Evolutionary conservation across 768 basidiomycete species (phyloP), one percentile per base, ranked within the genome.

Genomic region (Galerina sulciceps): DNA sequence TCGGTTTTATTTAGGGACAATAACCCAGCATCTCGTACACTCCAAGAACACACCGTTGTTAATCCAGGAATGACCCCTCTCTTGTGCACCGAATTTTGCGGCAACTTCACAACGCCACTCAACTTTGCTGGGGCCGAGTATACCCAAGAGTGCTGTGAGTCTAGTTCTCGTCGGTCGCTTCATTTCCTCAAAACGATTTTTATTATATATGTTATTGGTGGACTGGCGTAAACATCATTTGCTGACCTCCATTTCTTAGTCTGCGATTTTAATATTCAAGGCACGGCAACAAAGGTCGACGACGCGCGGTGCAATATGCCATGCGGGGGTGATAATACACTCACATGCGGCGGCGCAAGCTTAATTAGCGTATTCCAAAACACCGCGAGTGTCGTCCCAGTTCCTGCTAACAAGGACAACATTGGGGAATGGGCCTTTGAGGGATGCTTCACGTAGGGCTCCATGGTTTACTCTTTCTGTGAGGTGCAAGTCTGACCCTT

Each of bases 91-190:
- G 35, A 53, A 40, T 69, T 69, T 50, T 69, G 67, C 45, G 49
- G 47, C 40, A 58, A 62, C 50, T 57, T 61, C 46, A 40, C 62
- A 11, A 59, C 35, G 11, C 59, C 57, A 0, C 58, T 63, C 41
- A 65, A 55, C 47, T 67, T 67, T 53, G 66, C 64, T 4, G 66
- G 66, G 13, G 59, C 60, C 2, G 66, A 67, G 47, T 67, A 63
- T 36, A 63, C 63, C 3, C 38, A 51, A 17, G 61, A 67, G 58
- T 67, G 66, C 52, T 67, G 66, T 67, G 44, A 5, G 26, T 31
- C 3, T 31, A 31, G 2, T 31, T 31, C 8, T 31, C 26, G n/a
- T n/a, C n/a, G n/a, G n/a, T n/a, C n/a, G n/a, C n/a, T n/a, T n/a
- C n/a, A n/a, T n/a, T n/a, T n/a, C n/a, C n/a, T n/a, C n/a, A n/a